Evolutionary conservation across 1,284 basidiomycete genomes (phyloP).

Genomic region (Microbotryum saponariae): DNA sequence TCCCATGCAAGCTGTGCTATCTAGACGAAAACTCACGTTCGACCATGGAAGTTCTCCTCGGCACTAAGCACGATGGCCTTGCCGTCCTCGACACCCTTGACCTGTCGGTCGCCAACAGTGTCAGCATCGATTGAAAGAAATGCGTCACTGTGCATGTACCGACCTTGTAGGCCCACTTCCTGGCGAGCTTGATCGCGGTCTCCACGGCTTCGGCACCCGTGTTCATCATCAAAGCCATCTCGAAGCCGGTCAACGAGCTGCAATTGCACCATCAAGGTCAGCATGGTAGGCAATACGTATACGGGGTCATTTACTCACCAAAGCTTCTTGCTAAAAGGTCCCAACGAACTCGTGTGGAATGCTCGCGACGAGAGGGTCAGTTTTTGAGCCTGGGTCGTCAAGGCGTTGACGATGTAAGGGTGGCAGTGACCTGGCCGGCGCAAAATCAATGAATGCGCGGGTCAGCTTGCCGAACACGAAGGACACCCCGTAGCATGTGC

Average conservation of each 20-base stretch:
- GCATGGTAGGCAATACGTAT: neutral
- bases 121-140: neutral
- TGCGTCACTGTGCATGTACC: neutral
- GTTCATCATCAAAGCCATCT: conserved; percentile 98
- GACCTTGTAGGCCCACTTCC: conserved; percentile 80
- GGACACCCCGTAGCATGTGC: neutral
- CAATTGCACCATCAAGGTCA: neutral
- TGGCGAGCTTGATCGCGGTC: conserved; percentile 71
- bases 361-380: conserved; percentile 91
- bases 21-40: conserved; percentile 82
- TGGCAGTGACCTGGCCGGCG: conserved; percentile 78
- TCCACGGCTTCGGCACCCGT: conserved; percentile 98
- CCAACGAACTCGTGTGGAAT: conserved; percentile 91
- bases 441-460: conserved; percentile 7
- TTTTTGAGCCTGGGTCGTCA: conserved; percentile 77
- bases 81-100: conserved; percentile 74
- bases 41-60: conserved; percentile 90
- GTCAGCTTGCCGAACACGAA: conserved; percentile 3
- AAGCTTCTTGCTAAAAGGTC: conserved; percentile 76
- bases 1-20: conserved; percentile 40
- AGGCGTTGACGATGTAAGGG: conserved; percentile 61
- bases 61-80: conserved; percentile 82
- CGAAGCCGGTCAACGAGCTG: conserved; percentile 39
- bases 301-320: conserved; percentile 42
- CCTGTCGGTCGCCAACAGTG: conserved; percentile 2